Conservation (phyloP, 148 eudicot genomes). For the Cornus kousa region DNA sequence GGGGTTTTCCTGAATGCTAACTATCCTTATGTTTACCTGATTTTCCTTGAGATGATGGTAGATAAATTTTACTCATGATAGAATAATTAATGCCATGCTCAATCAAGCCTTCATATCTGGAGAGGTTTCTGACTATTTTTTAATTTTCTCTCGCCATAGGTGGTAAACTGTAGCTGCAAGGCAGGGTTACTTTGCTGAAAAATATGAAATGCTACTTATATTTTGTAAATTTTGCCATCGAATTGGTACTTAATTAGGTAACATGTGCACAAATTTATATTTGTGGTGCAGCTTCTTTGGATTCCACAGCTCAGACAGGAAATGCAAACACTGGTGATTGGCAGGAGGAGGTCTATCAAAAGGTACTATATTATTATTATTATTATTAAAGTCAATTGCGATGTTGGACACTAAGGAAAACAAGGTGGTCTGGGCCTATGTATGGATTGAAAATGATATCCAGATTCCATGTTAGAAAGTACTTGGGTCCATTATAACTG, state of each 20-base stretch:
- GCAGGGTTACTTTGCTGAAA: neutral
- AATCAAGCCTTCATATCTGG: too few species aligned
- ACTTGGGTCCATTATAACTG: neutral
- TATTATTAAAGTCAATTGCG: neutral
- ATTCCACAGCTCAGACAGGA: slow-evolving; percentile 80
- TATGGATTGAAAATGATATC: neutral
- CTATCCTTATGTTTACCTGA: too few species aligned
- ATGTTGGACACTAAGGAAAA: neutral
- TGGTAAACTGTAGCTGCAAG: too few species aligned
- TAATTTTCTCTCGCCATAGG: too few species aligned
- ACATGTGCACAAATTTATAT: neutral
- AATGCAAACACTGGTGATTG: slow-evolving; percentile 59
- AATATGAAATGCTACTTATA: neutral
- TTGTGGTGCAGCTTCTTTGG: slow-evolving; percentile 64
- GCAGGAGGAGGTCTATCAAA: slow-evolving; percentile 95
- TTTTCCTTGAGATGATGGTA: too few species aligned
- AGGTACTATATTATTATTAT: slow-evolving; percentile 38
- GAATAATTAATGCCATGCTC: too few species aligned
- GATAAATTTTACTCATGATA: too few species aligned
- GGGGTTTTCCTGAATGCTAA: too few species aligned
- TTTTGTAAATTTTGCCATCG: neutral
- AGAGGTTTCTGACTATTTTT: too few species aligned
- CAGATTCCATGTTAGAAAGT: too few species aligned
- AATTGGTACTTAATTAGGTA: neutral
- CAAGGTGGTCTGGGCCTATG: neutral